These are phyloP conservation scores for Chlorella sp. DNA, from an alignment of 139 green algal species.

Conservation along the genomic window DNA sequence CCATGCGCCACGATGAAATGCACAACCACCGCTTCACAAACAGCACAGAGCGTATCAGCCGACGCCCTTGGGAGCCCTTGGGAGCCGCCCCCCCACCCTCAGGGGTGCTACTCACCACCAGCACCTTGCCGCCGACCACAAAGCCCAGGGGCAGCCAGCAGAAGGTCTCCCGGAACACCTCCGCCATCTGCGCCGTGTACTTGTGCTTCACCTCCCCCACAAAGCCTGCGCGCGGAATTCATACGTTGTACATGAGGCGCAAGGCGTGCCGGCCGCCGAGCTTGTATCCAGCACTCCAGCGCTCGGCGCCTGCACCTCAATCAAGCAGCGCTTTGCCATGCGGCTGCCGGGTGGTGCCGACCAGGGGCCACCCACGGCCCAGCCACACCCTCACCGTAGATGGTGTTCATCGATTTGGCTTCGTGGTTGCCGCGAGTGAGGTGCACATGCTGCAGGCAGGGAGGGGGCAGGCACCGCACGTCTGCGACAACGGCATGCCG, in stretches of 20 bases:
- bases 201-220: constrained; percentile 90
- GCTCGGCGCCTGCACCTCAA: too few relatives aligned
- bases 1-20: not conserved
- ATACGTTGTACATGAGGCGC: constrained; percentile 19
- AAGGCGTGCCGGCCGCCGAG: too few relatives aligned
- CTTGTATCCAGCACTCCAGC: too few relatives aligned
- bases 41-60: too few relatives aligned
- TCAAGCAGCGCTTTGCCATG: not conserved
- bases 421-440: constrained; percentile 97
- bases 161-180: constrained; percentile 95
- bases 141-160: constrained; percentile 91
- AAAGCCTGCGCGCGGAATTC: constrained; percentile 57
- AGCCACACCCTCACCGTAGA: constrained; percentile 79
- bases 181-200: constrained; percentile 69
- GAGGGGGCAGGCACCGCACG: too few relatives aligned
- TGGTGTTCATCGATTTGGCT: constrained; percentile 94
- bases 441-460: constrained; percentile 60
- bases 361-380: not conserved
- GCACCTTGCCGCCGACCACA: constrained; percentile 83
- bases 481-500: too few relatives aligned
- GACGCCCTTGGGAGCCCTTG: too few relatives aligned
- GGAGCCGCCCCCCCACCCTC: not conserved
- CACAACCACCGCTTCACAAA: too few relatives aligned
- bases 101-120: constrained; percentile 95
- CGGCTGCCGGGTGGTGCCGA: too few relatives aligned